Base-by-base conservation (phyloP, 768 basidiomycete species). In the Paxillus ammoniavirescens region DNA sequence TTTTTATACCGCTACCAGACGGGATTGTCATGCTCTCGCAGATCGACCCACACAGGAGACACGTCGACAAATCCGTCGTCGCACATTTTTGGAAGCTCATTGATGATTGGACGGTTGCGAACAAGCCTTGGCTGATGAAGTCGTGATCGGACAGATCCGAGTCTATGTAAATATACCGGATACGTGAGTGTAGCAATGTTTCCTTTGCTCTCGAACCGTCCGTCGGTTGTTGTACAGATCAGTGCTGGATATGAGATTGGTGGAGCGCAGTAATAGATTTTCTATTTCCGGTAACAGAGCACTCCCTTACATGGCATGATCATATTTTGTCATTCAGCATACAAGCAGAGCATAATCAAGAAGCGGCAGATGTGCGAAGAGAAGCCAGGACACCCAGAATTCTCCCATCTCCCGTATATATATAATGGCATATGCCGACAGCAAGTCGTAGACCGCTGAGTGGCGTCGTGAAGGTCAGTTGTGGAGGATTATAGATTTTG, bases 31-130 rank as follows among this genome's bases (percentile, higher is more conserved):
- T 54, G 23, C 28, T 15, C 41, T 31, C 33, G 15, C 54, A 97
- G 95, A 93, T 98, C 60, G 96, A 99, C 62, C 87, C 86, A 12
- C 79, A 86, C 58, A 81, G 92, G 56, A 82, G 97, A 58, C 94
- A 98, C 68, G 84, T 92, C 18, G 97, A 99, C 75, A 93, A 96
- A 68, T 89, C 91, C 14, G 87, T 91, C 3, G 94, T 98, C 0
- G 94, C 93, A 2, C 89, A 94, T 53, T 98, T 99, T 63, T 99
- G 97, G 97, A 89, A 93, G 64, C 82, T 81, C 18, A 74, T 98
- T 18, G 96, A 98, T 63, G 80, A 81, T 21, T 95, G 91, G 93
- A 90, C 89, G 63, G 71, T 80, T 59, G 64, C 77, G 8, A 87
- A 93, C 67, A 94, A 93, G 69, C 88, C 90, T 4, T 87, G 84